phyloP scores from a whole-genome alignment of 129 eudicot genomes.

The Flaveria sonorensis region DNA sequence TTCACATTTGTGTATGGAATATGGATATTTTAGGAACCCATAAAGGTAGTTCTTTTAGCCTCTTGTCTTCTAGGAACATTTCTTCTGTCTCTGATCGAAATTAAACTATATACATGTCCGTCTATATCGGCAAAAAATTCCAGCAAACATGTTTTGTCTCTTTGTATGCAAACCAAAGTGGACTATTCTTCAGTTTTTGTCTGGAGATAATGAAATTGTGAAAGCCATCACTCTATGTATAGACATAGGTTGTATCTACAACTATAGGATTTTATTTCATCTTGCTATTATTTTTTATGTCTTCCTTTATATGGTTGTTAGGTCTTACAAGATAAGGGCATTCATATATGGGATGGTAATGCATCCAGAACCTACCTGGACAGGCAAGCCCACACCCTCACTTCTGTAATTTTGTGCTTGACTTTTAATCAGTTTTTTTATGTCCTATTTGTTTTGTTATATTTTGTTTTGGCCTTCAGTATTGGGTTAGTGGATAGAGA shows the following conservation, averaged over 20 bases:
- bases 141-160: neutral
- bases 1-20: no score
- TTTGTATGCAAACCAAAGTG: neutral
- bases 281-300: neutral
- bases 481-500: conserved; percentile 79
- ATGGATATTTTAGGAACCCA: neutral
- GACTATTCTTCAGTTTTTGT: neutral
- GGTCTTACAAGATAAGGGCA: conserved; percentile 81
- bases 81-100: neutral
- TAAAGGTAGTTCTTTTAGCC: neutral
- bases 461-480: conserved; percentile 37
- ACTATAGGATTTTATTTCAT: neutral
- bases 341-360: conserved; percentile 90
- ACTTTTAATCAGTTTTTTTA: neutral
- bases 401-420: no score
- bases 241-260: neutral
- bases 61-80: neutral
- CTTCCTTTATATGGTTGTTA: conserved; percentile 20
- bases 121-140: neutral
- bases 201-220: neutral
- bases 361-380: conserved; percentile 91
- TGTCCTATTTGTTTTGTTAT: neutral
- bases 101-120: neutral
- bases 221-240: neutral
- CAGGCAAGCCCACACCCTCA: conserved; percentile 47